Conservation (phyloP, 192 early-diverging fungal species). For the Backusella mclennaniae region DNA sequence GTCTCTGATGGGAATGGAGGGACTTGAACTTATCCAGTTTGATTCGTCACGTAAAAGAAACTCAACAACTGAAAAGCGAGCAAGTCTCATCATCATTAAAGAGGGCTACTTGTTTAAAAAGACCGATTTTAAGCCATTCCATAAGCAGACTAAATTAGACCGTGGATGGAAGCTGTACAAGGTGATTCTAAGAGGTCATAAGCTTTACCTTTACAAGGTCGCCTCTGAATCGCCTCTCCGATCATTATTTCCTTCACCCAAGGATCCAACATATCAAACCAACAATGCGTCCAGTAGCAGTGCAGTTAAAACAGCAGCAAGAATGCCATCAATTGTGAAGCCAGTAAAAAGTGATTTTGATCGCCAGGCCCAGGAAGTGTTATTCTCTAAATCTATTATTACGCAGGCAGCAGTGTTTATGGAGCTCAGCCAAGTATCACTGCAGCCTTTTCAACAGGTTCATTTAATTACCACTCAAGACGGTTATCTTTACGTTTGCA, state of each 20-base stretch:
- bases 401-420: slow-evolving; percentile 10
- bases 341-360: slow-evolving; percentile 14
- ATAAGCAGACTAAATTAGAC: slow-evolving; percentile 50
- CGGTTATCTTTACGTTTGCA: background rate
- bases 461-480: background rate
- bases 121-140: slow-evolving; percentile 64
- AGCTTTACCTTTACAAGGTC: slow-evolving; percentile 74
- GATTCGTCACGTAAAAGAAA: background rate
- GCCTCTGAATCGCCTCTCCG: slow-evolving; percentile 50
- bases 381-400: background rate
- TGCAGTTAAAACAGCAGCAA: background rate
- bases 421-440: slow-evolving; percentile 4
- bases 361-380: slow-evolving; percentile 2
- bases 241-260: slow-evolving; percentile 32
- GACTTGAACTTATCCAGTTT: background rate
- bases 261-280: background rate
- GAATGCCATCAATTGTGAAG: background rate
- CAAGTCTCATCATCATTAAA: slow-evolving; percentile 31
- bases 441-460: background rate
- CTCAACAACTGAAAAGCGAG: slow-evolving; percentile 18
- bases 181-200: slow-evolving; percentile 69
- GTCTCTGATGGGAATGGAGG: slow-evolving; percentile 13
- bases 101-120: slow-evolving; percentile 78
- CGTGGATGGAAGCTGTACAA: slow-evolving; percentile 80
- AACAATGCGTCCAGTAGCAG: background rate